Conservation (phyloP, 176 grass and related monocot species). For the Melocanna baccifera region DNA sequence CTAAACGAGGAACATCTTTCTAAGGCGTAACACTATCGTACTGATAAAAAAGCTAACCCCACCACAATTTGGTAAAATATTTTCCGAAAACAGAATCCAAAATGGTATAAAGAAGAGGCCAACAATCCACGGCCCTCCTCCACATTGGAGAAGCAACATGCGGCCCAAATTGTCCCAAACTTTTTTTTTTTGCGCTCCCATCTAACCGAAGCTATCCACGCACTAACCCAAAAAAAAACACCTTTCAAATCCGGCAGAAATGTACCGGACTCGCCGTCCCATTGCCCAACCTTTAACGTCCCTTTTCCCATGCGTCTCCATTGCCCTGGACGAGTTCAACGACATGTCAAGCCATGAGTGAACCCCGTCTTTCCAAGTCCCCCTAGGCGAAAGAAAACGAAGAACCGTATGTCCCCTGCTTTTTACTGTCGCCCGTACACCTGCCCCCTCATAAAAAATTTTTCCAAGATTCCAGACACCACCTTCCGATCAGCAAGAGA, state of each 20-base stretch:
- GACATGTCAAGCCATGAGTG: not conserved
- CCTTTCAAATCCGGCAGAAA: slow-evolving; percentile 3
- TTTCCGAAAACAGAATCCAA: not conserved
- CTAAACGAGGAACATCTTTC: not conserved
- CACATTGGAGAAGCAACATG: slow-evolving; percentile 21
- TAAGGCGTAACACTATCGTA: not conserved
- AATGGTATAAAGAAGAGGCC: slow-evolving; percentile 15
- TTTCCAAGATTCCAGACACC: slow-evolving; percentile 37
- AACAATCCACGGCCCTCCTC: not conserved
- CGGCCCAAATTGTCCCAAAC: not conserved
- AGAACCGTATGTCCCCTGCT: not conserved
- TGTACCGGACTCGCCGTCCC: not conserved
- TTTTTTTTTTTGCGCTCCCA: not conserved
- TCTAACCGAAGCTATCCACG: slow-evolving; percentile 10
- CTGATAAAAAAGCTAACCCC: not conserved
- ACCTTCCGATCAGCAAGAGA: slow-evolving; percentile 4
- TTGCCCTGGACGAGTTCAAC: not conserved
- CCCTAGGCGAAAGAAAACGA: slow-evolving; percentile 2
- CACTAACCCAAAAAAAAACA: slow-evolving; percentile 3
- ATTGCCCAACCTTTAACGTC: not conserved
- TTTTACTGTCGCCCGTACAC: not conserved
- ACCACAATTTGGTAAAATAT: not conserved
- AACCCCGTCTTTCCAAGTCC: not conserved
- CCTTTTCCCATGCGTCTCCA: not conserved
- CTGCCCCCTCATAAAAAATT: not conserved